phyloP scores from a whole-genome alignment of 2,329 filamentous ascomycete genomes.

The Colletotrichum sp. region DNA sequence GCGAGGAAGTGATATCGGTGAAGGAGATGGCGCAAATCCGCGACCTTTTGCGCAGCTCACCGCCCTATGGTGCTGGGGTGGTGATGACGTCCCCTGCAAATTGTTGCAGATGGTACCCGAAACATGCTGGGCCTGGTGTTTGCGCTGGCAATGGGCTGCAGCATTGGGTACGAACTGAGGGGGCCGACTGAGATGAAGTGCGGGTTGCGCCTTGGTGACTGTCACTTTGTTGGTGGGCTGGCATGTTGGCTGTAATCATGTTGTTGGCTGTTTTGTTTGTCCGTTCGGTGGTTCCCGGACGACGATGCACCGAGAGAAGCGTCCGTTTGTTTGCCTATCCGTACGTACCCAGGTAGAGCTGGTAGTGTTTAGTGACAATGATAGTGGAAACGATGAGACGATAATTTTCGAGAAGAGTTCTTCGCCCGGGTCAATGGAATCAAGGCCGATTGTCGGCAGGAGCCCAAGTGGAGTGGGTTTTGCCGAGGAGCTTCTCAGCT shows the following conservation, averaged over 20 bases:
- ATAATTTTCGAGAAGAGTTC: neutral
- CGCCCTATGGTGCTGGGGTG: slow-evolving; percentile 10
- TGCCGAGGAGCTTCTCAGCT: neutral
- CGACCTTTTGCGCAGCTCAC: neutral
- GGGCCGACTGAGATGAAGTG: neutral
- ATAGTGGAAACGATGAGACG: neutral
- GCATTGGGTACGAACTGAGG: neutral
- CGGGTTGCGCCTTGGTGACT: neutral
- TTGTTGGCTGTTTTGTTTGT: neutral
- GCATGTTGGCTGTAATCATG: neutral
- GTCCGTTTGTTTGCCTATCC: neutral
- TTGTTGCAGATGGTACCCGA: neutral
- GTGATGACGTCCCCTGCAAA: neutral
- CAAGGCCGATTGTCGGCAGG: neutral
- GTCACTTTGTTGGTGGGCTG: neutral
- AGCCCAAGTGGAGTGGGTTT: neutral
- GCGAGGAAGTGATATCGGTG: slow-evolving; percentile 6
- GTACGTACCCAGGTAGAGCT: neutral
- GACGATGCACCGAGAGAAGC: neutral
- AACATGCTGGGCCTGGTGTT: neutral
- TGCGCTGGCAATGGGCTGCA: neutral
- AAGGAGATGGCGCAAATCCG: neutral
- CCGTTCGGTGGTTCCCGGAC: neutral
- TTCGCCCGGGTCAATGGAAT: neutral
- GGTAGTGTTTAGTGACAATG: neutral